Base-by-base conservation (phyloP, 257 asterid genomes). In the Solanum dulcamara region DNA sequence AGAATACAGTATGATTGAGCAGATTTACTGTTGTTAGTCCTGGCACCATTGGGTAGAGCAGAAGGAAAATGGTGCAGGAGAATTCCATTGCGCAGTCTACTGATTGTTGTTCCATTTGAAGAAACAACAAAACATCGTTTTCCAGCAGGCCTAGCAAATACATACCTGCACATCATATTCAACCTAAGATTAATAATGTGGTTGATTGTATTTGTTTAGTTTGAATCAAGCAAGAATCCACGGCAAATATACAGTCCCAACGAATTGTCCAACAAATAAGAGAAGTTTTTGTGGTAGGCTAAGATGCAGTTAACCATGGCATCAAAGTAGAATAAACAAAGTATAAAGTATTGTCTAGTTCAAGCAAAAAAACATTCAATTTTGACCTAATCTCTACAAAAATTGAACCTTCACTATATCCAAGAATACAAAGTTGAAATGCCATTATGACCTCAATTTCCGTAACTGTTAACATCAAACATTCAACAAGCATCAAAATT, bases 61-160 rank as follows among this genome's bases (percentile, higher is more conserved):
- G 99, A 97, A 81, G 98, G 99, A 89, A 97, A 97, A 6, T 92
- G 93, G 81, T 97, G 99, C 92, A 97, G 87, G 88, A 90, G 87
- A 79, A 92, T 82, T 83, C 99, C 99, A 85, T 93, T 97, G 38
- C 99, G 93, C 80, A 94, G 87, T 87, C 98, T 91, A 87, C 97
- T 95, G 51, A 95, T 88, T 0, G 99, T 95, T 42, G 91, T 89
- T 85, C 99, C 98, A 79, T 95, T 90, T 2, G 96, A 93, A 48
- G 99, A 94, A 53, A 97, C 99, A 42, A 97, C 99, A 83, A 97
- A 94, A 81, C 99, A 95, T 77, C 98, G 90, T 59, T 94, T 95
- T 51, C 99, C 99, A 32, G 99, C 91, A 13, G 99, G 99, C 87
- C 99, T 91, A 30, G 97, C 96, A 79, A 89, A 94, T 66, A 95